A percentile compares a stretch with the other conserved stretches of the same genome.
Evolutionary conservation across 345 rosid genomes (phyloP).

Genomic region (Xanthoceras sorbifolium): DNA sequence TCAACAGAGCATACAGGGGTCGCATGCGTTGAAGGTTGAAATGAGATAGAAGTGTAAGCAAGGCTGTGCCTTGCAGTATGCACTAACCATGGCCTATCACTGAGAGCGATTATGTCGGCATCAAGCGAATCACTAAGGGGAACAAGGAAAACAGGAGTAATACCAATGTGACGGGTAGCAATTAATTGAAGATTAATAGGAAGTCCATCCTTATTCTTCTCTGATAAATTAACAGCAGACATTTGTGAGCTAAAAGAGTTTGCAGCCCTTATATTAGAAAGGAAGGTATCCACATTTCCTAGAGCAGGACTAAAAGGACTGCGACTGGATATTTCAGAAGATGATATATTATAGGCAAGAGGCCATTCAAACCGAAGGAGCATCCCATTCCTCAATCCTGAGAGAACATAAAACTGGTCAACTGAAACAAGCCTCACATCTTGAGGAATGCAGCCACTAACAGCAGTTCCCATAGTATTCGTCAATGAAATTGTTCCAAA

Average conservation of each 20-base stretch:
- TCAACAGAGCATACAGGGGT: slow-evolving; percentile 90
- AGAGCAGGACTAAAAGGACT: slow-evolving; percentile 32
- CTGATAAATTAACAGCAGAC: slow-evolving; percentile 31
- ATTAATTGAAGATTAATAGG: slow-evolving; percentile 73
- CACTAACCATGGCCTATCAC: slow-evolving; percentile 97
- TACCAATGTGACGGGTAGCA: slow-evolving; percentile 89
- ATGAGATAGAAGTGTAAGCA: slow-evolving; percentile 83
- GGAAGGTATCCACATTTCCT: slow-evolving; percentile 35
- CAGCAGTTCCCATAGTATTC: slow-evolving; percentile 65
- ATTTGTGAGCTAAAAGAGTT: slow-evolving; percentile 31
- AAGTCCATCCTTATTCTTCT: slow-evolving; percentile 33
- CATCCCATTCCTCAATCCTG: slow-evolving; percentile 98
- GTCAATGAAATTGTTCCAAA: slow-evolving; percentile 68
- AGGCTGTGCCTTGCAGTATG: slow-evolving; percentile 93
- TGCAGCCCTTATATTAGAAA: slow-evolving; percentile 22
- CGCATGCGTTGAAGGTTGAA: slow-evolving; percentile 95
- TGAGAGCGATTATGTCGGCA: slow-evolving; percentile 84
- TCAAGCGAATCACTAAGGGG: slow-evolving; percentile 77
- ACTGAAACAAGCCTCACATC: slow-evolving; percentile 92
- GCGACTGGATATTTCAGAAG: slow-evolving; percentile 31
- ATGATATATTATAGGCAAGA: slow-evolving; percentile 37
- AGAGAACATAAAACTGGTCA: slow-evolving; percentile 79
- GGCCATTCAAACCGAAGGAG: slow-evolving; percentile 97
- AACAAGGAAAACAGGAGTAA: slow-evolving; percentile 95
- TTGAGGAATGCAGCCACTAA: slow-evolving; percentile 90